Percentiles rank a stretch among this genome's conserved stretches.
Conservation (phyloP, 192 early-diverging fungal species). For the Allomyces arbusculus region DNA sequence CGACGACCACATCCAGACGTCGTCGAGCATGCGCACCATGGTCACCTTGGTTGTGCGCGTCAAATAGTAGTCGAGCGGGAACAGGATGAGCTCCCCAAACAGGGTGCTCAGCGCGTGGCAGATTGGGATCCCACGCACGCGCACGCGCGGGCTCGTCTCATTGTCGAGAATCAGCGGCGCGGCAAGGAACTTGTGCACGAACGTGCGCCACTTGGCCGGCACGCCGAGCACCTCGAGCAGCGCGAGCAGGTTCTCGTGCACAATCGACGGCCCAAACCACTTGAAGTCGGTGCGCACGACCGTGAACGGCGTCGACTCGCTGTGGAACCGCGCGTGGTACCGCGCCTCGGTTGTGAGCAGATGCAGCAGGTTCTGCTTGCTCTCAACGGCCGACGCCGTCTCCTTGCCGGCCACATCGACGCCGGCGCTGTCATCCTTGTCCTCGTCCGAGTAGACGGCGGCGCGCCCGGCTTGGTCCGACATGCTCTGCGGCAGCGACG, state of each 20-base stretch:
- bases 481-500: too few relatives aligned
- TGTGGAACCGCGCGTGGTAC: background rate
- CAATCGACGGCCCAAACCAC: constrained; percentile 12
- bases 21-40: constrained; percentile 4
- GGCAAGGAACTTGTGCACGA: constrained; percentile 2
- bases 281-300: constrained; percentile 11
- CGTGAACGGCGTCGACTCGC: constrained; percentile 3
- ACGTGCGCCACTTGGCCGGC: constrained; percentile 2
- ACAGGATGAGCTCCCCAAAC: constrained; percentile 4
- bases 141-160: constrained; percentile 1
- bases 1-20: constrained; percentile 7
- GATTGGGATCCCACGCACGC: constrained; percentile 5
- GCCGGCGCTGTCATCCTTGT: background rate
- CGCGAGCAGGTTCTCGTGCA: constrained; percentile 2
- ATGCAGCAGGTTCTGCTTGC: constrained; percentile 5
- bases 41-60: constrained; percentile 1
- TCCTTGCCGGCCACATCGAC: background rate
- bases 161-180: constrained; percentile 4
- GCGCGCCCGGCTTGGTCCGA: too few relatives aligned
- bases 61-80: constrained; percentile 2
- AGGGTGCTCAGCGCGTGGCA: constrained; percentile 3
- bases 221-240: constrained; percentile 5
- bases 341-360: constrained; percentile 6
- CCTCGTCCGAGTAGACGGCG: background rate
- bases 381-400: background rate